phyloP scores from a whole-genome alignment of 2,329 filamentous ascomycete species.

The Epichloe glyceriae region DNA sequence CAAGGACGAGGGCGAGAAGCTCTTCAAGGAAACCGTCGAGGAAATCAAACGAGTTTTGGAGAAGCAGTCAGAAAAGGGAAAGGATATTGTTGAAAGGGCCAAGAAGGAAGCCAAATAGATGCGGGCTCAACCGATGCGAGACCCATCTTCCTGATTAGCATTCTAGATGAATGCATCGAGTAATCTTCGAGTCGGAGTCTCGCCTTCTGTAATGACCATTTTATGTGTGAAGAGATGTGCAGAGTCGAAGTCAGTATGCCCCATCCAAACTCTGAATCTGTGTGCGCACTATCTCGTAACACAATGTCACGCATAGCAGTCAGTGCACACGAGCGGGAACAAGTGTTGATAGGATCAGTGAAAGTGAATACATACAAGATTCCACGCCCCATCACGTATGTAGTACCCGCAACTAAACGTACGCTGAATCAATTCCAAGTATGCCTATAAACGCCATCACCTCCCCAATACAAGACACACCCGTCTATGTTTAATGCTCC shows the following conservation, averaged over 20 bases:
- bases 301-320: too few species aligned
- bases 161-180: too few species aligned
- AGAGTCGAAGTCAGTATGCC: too few species aligned
- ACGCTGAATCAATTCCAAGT: background rate
- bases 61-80: constrained; percentile 41
- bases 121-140: background rate
- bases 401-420: background rate
- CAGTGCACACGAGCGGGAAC: too few species aligned
- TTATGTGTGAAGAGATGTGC: too few species aligned
- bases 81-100: constrained; percentile 44
- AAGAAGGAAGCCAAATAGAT: constrained; percentile 32
- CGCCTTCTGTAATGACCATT: too few species aligned
- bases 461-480: background rate
- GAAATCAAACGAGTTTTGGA: constrained; percentile 53
- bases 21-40: constrained; percentile 55
- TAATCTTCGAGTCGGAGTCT: too few species aligned
- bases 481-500: background rate
- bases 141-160: too few species aligned
- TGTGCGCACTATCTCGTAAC: too few species aligned
- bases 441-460: background rate
- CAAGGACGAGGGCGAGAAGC: constrained; percentile 54
- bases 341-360: background rate
- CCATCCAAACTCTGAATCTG: too few species aligned
- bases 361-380: background rate
- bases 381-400: too few species aligned